Percentiles rank a stretch among this genome's conserved stretches.
Evolutionary conservation across 2,329 filamentous ascomycete species (phyloP).

Genomic region (Botryotinia convoluta): DNA sequence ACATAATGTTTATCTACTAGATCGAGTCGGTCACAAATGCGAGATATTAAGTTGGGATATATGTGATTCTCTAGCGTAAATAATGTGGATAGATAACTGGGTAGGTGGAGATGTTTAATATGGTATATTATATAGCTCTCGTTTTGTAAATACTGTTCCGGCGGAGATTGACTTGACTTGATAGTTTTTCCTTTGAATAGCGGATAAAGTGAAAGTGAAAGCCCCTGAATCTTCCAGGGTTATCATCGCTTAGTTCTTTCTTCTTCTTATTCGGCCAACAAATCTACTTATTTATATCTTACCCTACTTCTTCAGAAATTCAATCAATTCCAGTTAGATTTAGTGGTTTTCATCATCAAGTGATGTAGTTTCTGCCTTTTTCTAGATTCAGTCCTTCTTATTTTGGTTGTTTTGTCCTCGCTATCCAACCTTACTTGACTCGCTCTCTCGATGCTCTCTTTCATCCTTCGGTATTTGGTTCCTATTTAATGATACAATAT

Average conservation of each 20-base stretch:
- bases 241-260: not conserved
- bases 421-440: no score
- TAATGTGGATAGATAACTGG: not conserved
- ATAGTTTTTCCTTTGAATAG: no score
- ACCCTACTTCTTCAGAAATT: not conserved
- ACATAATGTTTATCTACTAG: not conserved
- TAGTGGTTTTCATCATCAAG: not conserved
- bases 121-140: not conserved
- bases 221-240: not conserved
- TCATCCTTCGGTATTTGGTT: no score
- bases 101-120: not conserved
- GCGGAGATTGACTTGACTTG: not conserved
- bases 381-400: no score
- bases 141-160: not conserved
- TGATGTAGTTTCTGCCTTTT: not conserved
- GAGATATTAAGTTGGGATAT: not conserved
- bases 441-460: no score
- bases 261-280: not conserved
- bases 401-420: no score
- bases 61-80: not conserved
- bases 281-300: not conserved
- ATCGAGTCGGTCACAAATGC: not conserved
- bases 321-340: not conserved
- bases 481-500: no score
- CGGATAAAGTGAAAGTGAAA: no score